Percentiles rank a stretch among this genome's conserved stretches.
Evolutionary conservation across 1,139 yeast species (phyloP).

Genomic region (Magnusiomyces tetraspermus): DNA sequence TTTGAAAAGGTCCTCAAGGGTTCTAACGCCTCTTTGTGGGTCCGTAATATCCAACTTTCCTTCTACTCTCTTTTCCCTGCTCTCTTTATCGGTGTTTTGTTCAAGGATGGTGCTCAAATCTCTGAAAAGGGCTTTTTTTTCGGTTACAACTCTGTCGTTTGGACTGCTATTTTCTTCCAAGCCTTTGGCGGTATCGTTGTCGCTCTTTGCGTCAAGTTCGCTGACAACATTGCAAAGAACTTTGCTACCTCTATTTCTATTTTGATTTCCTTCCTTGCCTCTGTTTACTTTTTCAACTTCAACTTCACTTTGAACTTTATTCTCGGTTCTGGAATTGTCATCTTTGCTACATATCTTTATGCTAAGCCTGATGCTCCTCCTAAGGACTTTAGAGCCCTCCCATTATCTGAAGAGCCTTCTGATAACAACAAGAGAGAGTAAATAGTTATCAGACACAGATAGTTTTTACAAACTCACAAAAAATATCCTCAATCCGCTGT

Average conservation of each 20-base stretch:
- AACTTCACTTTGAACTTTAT: constrained; percentile 31
- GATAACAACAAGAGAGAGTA: constrained; percentile 8
- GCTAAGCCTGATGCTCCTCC: constrained; percentile 16
- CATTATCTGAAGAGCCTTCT: constrained; percentile 17
- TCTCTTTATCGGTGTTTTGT: constrained; percentile 31
- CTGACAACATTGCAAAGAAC: constrained; percentile 38
- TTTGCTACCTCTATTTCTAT: constrained; percentile 38
- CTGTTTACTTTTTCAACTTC: constrained; percentile 32
- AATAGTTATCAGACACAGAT: background rate
- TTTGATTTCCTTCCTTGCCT: constrained; percentile 34
- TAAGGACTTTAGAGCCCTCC: background rate
- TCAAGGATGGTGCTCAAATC: constrained; percentile 32
- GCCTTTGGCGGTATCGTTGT: constrained; percentile 38
- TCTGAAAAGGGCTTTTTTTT: constrained; percentile 33
- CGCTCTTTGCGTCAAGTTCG: constrained; percentile 37
- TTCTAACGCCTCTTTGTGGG: constrained; percentile 32
- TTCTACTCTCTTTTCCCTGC: constrained; percentile 37
- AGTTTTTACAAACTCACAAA: too few relatives aligned
- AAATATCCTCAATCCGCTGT: too few relatives aligned
- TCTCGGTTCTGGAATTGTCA: constrained; percentile 33
- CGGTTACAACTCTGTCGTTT: constrained; percentile 35
- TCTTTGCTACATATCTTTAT: constrained; percentile 34
- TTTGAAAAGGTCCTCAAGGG: constrained; percentile 38
- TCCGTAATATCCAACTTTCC: constrained; percentile 35
- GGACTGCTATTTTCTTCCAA: constrained; percentile 34